Percentiles rank a stretch among this genome's conserved stretches.
Evolutionary conservation across 2,329 filamentous ascomycete genomes (phyloP).

Genomic region (Endoconidiophora polonica): DNA sequence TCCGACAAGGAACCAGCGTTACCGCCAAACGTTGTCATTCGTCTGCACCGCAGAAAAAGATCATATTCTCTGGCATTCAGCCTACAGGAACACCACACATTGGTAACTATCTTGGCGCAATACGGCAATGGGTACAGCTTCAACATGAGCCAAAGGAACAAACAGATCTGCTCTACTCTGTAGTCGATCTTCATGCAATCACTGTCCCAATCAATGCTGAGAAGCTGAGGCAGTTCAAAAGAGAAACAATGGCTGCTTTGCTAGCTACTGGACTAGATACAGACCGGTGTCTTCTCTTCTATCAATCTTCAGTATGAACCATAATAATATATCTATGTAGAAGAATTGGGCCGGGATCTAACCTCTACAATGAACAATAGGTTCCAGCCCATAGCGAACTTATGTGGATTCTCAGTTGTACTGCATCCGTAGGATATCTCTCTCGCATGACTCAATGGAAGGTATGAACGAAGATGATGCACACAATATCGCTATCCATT

Average conservation of each 20-base stretch:
- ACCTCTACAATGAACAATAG: conserved; percentile 21
- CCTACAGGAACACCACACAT: conserved; percentile 88
- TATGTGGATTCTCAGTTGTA: conserved; percentile 93
- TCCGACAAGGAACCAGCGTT: too few species aligned
- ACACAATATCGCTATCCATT: background rate
- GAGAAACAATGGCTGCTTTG: conserved; percentile 62
- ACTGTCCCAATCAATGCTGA: conserved; percentile 54
- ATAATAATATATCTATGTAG: background rate
- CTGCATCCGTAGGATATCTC: conserved; percentile 83
- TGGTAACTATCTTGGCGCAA: conserved; percentile 85
- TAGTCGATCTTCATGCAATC: conserved; percentile 89
- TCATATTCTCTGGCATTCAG: conserved; percentile 92
- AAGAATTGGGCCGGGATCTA: background rate
- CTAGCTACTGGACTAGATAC: conserved; percentile 74
- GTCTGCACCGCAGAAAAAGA: conserved; percentile 17
- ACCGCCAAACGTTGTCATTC: too few species aligned
- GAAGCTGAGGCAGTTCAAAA: conserved; percentile 46
- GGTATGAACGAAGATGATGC: conserved; percentile 28
- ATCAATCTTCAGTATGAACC: conserved; percentile 50
- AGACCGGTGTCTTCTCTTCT: conserved; percentile 61
- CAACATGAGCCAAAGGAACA: conserved; percentile 44
- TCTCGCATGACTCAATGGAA: conserved; percentile 99
- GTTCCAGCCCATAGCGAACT: conserved; percentile 70
- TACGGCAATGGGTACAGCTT: conserved; percentile 70
- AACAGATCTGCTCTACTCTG: conserved; percentile 59